Percentiles rank a stretch among this genome's conserved stretches.
These are phyloP conservation scores for Lepiota subincarnata DNA, from an alignment of 768 basidiomycete species.

Conservation along the genomic window DNA sequence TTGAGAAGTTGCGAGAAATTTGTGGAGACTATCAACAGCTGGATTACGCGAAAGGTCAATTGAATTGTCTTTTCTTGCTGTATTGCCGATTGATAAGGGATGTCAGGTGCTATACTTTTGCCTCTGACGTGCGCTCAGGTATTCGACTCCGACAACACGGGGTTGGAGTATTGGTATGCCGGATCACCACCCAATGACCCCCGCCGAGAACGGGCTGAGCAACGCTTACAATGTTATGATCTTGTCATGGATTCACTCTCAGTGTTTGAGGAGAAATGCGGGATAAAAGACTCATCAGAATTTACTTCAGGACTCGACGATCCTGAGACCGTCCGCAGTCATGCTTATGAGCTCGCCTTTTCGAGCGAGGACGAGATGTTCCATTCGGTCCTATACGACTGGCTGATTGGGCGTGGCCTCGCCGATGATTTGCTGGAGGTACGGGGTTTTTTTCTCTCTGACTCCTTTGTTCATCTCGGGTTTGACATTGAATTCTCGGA, in stretches of 20 bases:
- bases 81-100: constrained; percentile 8
- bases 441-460: constrained; percentile 17
- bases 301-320: constrained; percentile 38
- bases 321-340: constrained; percentile 68
- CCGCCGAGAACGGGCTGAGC: constrained; percentile 53
- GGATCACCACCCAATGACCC: constrained; percentile 55
- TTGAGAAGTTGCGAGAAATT: constrained; percentile 81
- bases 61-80: not conserved
- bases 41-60: constrained; percentile 72
- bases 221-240: constrained; percentile 72
- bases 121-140: constrained; percentile 79
- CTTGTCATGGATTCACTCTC: constrained; percentile 78
- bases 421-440: constrained; percentile 92
- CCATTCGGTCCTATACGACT: constrained; percentile 91
- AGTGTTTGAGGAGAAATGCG: constrained; percentile 69
- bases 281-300: constrained; percentile 19
- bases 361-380: constrained; percentile 87
- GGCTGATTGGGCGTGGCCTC: constrained; percentile 76
- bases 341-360: constrained; percentile 86
- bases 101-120: constrained; percentile 75
- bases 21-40: constrained; percentile 87
- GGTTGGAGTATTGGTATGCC: constrained; percentile 72
- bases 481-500: constrained; percentile 1
- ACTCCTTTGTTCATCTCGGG: not conserved
- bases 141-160: constrained; percentile 71